Evolutionary conservation across 108 stramenopile genomes (phyloP).

Genomic region (Mediolabrus comicus): DNA sequence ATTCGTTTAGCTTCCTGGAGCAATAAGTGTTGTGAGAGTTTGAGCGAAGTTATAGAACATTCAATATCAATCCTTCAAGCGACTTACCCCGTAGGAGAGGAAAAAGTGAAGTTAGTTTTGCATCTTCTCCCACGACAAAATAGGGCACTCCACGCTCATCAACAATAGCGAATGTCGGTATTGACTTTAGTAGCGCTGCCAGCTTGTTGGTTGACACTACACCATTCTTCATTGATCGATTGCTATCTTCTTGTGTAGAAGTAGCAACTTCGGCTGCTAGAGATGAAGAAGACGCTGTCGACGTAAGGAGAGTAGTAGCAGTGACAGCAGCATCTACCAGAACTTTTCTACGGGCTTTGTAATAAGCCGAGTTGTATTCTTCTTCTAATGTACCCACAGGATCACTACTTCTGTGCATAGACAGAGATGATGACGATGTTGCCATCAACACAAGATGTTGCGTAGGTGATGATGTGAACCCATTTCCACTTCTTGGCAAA

Average conservation of each 20-base stretch:
- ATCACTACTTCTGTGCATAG: not conserved
- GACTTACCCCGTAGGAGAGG: slow-evolving; percentile 31
- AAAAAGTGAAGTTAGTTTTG: slow-evolving; percentile 85
- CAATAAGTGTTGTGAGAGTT: not conserved
- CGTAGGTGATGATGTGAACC: not conserved
- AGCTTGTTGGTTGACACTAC: slow-evolving; percentile 32
- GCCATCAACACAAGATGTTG: not conserved
- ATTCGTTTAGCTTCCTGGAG: slow-evolving; percentile 68
- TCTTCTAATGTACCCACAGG: not conserved
- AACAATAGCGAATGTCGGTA: slow-evolving; percentile 79
- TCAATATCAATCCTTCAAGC: not conserved
- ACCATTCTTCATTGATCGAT: slow-evolving; percentile 5
- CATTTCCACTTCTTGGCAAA: not conserved
- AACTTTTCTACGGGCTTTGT: not conserved
- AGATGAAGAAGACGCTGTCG: not conserved
- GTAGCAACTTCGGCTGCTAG: not conserved
- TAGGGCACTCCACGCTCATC: slow-evolving; percentile 73
- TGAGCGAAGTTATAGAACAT: not conserved
- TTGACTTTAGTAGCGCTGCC: slow-evolving; percentile 30
- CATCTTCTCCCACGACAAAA: slow-evolving; percentile 86
- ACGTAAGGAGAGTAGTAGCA: not conserved
- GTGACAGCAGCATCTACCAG: not conserved
- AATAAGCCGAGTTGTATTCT: not conserved
- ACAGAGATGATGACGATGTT: not conserved
- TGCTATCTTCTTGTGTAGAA: too few species aligned